Evolutionary conservation across 1,139 yeast species (phyloP), one percentile per base, ranked within the genome.

Genomic region (Saccharomyces hybrid): DNA sequence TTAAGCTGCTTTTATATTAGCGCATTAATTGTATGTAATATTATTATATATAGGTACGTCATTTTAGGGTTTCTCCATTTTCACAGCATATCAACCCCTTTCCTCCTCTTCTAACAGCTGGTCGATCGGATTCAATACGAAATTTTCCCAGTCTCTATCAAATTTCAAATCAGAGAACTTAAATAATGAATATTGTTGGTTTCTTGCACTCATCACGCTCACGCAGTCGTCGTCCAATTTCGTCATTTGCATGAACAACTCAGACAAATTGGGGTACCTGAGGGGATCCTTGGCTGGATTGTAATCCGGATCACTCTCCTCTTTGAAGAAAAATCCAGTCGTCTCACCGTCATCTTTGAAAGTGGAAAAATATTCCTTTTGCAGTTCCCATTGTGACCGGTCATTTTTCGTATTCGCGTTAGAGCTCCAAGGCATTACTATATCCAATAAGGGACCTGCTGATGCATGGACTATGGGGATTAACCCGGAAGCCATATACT

Each of bases 401-500:
- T 4, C 44, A 4, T 38, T 38, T 38, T 7, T 9, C 4, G 11
- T 16, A 16, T 38, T 61, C 1, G 62, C 61, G 16, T 65, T 57
- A 0, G 73, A 70, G 54, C 80, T 79, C 70, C 79, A 77, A 8
- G 83, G 82, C 8, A 79, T 78, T 8, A 88, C 93, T 58, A 95
- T 93, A 70, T 95, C 99, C 57, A 85, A 74, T 53, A 81, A 76
- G 11, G 99, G 99, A 0, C 99, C 99, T 0, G 97, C 96, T 52
- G 96, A 86, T 3, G 96, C 95, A 71, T 95, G 99, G 3, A 83
- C 93, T 3, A 95, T 75, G 0, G 99, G 97, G 19, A 93, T 81
- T 21, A 87, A 78, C 0, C 98, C 98, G 53, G 88, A 81, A 1
- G 95, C 85, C 74, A 88, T 77, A 67, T 91, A 91, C 71, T 95